Conservation (phyloP, 2,329 filamentous ascomycete genomes). For the Cladosporium colombiae region DNA sequence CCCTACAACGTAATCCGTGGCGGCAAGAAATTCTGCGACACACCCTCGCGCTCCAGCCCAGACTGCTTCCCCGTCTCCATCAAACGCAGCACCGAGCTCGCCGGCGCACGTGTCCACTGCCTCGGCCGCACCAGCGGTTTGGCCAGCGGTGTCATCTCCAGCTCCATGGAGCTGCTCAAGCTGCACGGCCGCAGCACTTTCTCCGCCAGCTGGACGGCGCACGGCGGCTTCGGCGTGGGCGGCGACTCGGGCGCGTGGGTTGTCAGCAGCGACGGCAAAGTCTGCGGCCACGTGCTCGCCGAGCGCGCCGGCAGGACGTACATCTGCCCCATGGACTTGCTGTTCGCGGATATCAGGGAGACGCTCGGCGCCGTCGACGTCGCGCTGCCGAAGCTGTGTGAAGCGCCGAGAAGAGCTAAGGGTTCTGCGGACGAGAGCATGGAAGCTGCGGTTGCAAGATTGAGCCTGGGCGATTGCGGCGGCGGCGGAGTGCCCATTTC, state of each 20-base stretch:
- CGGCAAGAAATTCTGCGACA: slow-evolving; percentile 42
- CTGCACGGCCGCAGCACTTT: slow-evolving; percentile 82
- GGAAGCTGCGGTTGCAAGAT: slow-evolving; percentile 2
- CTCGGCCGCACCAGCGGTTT: slow-evolving; percentile 84
- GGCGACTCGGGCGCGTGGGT: slow-evolving; percentile 95
- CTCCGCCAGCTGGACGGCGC: slow-evolving; percentile 68
- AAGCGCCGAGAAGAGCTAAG: not conserved
- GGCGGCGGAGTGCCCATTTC: not conserved
- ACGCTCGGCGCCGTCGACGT: slow-evolving; percentile 71
- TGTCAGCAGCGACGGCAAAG: slow-evolving; percentile 73
- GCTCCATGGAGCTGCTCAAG: slow-evolving; percentile 79
- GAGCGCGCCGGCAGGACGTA: slow-evolving; percentile 75
- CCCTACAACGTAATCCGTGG: slow-evolving; percentile 69
- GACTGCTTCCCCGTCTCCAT: slow-evolving; percentile 47
- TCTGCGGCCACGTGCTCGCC: slow-evolving; percentile 88
- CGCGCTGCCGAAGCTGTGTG: slow-evolving; percentile 57
- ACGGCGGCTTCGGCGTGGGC: slow-evolving; percentile 66
- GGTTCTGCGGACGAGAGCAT: not conserved
- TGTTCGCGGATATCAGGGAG: slow-evolving; percentile 80
- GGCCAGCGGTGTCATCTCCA: slow-evolving; percentile 74
- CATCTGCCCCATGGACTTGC: slow-evolving; percentile 91
- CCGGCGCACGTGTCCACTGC: slow-evolving; percentile 80
- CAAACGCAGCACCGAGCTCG: slow-evolving; percentile 65
- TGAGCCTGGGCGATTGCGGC: not conserved
- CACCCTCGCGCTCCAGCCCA: slow-evolving; percentile 35